Evolutionary conservation across 148 eudicot genomes (phyloP).

Genomic region (Spergularia marina): DNA sequence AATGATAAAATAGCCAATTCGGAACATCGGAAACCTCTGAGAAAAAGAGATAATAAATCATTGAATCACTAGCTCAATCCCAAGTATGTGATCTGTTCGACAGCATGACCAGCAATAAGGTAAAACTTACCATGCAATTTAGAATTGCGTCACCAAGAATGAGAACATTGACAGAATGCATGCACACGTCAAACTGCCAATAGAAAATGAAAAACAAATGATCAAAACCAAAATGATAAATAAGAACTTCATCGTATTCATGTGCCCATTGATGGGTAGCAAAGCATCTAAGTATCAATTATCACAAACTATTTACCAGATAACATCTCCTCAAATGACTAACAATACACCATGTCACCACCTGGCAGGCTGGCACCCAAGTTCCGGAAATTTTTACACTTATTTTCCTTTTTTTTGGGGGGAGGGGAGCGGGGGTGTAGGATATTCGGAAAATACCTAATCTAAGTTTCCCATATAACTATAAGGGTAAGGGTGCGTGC

Average conservation of each 20-base stretch:
- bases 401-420: not conserved
- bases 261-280: not conserved
- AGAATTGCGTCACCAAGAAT: slow-evolving; percentile 8
- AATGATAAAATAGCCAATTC: slow-evolving; percentile 62
- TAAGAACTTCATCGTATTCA: not conserved
- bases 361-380: not conserved
- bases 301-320: too few species aligned
- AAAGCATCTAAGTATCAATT: not conserved
- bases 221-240: not conserved
- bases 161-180: slow-evolving; percentile 16
- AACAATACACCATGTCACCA: not conserved
- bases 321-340: not conserved
- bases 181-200: slow-evolving; percentile 15
- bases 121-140: slow-evolving; percentile 16
- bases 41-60: slow-evolving; percentile 20
- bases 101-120: not conserved
- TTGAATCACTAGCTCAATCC: not conserved
- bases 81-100: not conserved
- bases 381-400: not conserved
- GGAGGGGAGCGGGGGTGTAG: not conserved
- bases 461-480: too few species aligned
- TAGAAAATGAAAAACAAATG: not conserved
- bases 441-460: not conserved
- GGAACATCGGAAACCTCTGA: slow-evolving; percentile 79
- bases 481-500: too few species aligned